Base-by-base conservation (phyloP, 805 yeast genomes). In the Candida maris region DNA sequence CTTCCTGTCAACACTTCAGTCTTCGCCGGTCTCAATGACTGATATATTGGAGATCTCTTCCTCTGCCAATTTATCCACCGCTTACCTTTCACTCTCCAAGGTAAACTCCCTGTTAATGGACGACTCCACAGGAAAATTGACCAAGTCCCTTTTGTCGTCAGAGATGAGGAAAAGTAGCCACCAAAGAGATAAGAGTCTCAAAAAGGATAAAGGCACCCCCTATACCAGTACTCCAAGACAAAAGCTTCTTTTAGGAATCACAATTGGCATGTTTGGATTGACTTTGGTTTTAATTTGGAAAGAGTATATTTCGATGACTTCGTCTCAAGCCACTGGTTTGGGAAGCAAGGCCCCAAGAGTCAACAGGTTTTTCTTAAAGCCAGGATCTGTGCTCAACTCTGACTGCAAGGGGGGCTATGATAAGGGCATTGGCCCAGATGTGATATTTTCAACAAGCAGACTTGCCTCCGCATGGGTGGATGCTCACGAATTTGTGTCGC, bases 191-290 rank as follows among this genome's bases (percentile, higher is more conserved):
- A 17, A 28, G 7, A 13, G n/a, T 9, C 19, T 8, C 21, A 19
- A 20, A 36, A 23, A 26, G 38, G 14, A 39, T 41, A 15, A 30
- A 30, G 12, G 27, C 26, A 10, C 10, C 28, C 19, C 29, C 25
- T 10, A 40, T 42, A 10, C 8, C 19, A 39, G 38, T n/a, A 34
- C 17, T 7, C 29, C 49, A 6, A 45, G 45, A 28, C 45, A 39
- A 4, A 47, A 44, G 19, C 31, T 58, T 17, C 21, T 51, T 14
- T 23, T 53, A 8, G 60, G 63, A 2, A 42, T 56, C 5, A 44
- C 63, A 3, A 46, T 58, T 17, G 61, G 64, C 3, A 39, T 54
- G 32, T 41, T 57, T 13, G 50, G 63, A 19, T 26, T 59, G n/a
- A 54, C 62, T 6, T 13, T 57, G 9, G 41, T 54, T n/a, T 28